These are phyloP conservation scores for Amniculicola lignicola DNA, from an alignment of 495 filamentous ascomycete species.

Conservation along the genomic window DNA sequence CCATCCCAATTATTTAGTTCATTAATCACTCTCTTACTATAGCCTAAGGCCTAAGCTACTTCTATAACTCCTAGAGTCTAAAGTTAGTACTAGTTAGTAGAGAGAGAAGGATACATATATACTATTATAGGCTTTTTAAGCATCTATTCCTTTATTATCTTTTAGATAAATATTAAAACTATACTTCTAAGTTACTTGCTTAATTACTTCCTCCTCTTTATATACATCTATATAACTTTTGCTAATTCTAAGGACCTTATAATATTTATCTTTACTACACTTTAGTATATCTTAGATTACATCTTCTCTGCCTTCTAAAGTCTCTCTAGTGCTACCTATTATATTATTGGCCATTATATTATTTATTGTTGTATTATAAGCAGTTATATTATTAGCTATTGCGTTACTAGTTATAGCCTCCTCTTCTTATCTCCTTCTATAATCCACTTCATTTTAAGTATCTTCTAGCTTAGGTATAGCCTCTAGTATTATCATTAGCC, in stretches of 20 bases:
- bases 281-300: neutral
- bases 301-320: neutral
- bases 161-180: neutral
- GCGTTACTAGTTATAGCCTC: neutral
- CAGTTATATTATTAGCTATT: neutral
- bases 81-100: neutral
- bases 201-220: neutral
- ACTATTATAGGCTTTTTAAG: neutral
- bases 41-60: neutral
- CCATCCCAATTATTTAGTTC: neutral
- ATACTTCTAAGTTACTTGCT: no score
- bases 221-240: neutral
- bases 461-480: neutral
- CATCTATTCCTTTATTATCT: neutral
- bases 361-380: neutral
- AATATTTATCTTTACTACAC: neutral
- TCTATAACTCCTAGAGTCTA: neutral
- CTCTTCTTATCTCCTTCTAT: neutral
- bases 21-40: neutral
- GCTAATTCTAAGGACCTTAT: slow-evolving; percentile 2
- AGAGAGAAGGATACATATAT: neutral
- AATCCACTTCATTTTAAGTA: neutral
- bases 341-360: neutral
- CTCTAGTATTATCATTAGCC: neutral
- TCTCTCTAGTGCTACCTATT: neutral